Evolutionary conservation across 1,284 basidiomycete genomes (phyloP).

Genomic region (Naganishia sp.): DNA sequence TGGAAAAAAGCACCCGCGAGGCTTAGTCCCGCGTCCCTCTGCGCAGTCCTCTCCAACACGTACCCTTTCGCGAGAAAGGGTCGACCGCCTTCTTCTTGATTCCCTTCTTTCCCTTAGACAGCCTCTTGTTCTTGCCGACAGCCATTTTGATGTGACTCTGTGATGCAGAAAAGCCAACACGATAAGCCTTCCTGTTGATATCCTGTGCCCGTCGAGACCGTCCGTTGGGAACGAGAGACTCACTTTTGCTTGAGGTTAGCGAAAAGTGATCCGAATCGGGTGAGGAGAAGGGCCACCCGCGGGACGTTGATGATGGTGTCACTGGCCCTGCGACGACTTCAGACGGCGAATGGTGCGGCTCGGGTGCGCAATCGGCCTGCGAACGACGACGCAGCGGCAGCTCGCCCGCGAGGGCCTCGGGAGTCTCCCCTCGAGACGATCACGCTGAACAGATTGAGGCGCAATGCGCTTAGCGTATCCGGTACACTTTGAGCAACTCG

Average conservation of each 20-base stretch:
- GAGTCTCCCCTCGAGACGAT: too few relatives aligned
- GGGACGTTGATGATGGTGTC: constrained; percentile 19
- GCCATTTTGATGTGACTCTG: constrained; percentile 63
- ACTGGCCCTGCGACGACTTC: constrained; percentile 19
- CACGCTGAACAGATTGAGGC: background rate
- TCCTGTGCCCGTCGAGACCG: background rate
- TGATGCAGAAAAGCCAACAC: background rate
- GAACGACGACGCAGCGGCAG: background rate
- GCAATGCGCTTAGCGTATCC: background rate
- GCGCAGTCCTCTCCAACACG: constrained; percentile 34
- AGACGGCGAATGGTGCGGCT: constrained; percentile 3
- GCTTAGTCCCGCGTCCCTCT: constrained; percentile 1
- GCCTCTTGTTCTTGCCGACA: constrained; percentile 98
- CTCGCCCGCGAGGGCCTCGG: background rate
- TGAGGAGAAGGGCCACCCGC: constrained; percentile 8
- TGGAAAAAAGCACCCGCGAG: constrained; percentile 55
- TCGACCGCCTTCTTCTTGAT: constrained; percentile 99
- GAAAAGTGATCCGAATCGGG: constrained; percentile 27
- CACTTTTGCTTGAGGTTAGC: constrained; percentile 30
- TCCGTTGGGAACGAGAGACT: background rate
- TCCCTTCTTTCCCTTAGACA: constrained; percentile 99
- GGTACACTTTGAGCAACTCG: too few relatives aligned
- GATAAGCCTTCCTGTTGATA: constrained; percentile 10
- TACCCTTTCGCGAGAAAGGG: constrained; percentile 98
- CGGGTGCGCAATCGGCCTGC: constrained; percentile 16